These are phyloP conservation scores for Stylonectria norvegica DNA, from an alignment of 2,329 filamentous ascomycete species.

Conservation along the genomic window DNA sequence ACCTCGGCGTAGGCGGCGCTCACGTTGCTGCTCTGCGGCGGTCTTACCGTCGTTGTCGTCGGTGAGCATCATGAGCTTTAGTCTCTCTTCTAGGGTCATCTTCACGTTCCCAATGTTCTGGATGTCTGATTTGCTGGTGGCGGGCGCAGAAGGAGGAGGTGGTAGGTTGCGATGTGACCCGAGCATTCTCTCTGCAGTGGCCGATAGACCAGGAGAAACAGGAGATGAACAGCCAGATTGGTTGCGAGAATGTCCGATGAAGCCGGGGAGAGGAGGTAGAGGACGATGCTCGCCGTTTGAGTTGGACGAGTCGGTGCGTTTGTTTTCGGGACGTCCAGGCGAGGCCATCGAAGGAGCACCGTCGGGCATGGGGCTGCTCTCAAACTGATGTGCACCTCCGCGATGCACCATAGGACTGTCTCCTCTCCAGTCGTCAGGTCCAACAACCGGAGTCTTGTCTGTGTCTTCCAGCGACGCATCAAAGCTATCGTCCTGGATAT, in stretches of 20 bases:
- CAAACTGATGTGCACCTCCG: constrained; percentile 45
- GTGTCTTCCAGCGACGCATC: constrained; percentile 93
- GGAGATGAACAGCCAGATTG: constrained; percentile 45
- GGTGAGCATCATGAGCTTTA: constrained; percentile 85
- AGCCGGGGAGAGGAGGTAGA: constrained; percentile 78
- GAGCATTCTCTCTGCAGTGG: constrained; percentile 69
- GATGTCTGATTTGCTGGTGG: constrained; percentile 71
- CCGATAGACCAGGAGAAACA: constrained; percentile 62
- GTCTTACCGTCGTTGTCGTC: constrained; percentile 57
- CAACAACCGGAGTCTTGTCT: constrained; percentile 95
- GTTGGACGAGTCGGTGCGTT: constrained; percentile 67
- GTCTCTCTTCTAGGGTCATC: constrained; percentile 81
- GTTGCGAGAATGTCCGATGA: constrained; percentile 35
- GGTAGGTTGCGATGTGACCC: constrained; percentile 67
- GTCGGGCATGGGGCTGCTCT: constrained; percentile 66
- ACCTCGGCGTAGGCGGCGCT: constrained; percentile 65
- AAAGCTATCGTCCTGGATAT: constrained; percentile 75
- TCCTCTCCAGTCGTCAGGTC: constrained; percentile 93
- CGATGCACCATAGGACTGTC: constrained; percentile 48
- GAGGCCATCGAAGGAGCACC: constrained; percentile 38
- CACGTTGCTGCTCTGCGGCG: constrained; percentile 63
- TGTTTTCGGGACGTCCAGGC: constrained; percentile 52
- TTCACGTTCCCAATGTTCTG: constrained; percentile 69
- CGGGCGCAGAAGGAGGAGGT: constrained; percentile 63
- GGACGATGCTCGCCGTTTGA: constrained; percentile 82